Percentiles rank a stretch among this genome's conserved stretches.
Evolutionary conservation across 1,284 basidiomycete species (phyloP).

Genomic region (Sanghuangporus baumii): DNA sequence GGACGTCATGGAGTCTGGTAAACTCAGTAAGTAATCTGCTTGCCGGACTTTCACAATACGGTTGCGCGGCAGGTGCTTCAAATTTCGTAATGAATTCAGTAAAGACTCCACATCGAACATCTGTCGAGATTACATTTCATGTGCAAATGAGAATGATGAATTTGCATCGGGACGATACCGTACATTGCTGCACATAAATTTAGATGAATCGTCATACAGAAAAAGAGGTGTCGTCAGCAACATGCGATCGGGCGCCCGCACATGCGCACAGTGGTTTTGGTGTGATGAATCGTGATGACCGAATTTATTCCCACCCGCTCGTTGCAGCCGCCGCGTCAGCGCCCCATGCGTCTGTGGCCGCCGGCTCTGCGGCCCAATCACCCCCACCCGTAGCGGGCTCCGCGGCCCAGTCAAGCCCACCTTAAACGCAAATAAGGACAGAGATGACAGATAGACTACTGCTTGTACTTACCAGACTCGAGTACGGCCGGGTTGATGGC

Average conservation of each 20-base stretch:
- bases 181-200: no score
- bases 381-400: conserved; percentile 47
- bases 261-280: neutral
- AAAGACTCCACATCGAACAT: no score
- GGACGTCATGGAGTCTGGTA: no score
- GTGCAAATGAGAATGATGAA: no score
- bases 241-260: neutral
- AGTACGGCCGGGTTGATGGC: conserved; percentile 72
- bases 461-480: conserved; percentile 53
- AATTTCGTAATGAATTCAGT: no score
- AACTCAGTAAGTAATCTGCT: no score
- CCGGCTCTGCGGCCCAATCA: conserved; percentile 85
- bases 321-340: conserved; percentile 41
- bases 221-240: neutral
- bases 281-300: neutral
- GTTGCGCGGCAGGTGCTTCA: no score
- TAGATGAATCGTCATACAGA: no score
- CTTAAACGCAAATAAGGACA: conserved; percentile 30
- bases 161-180: no score
- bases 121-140: no score
- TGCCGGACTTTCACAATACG: no score
- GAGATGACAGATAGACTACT: neutral
- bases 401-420: conserved; percentile 82
- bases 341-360: conserved; percentile 49
- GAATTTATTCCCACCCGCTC: conserved; percentile 11